Conservation (phyloP, 1,284 basidiomycete genomes). For the Coniophora puteana region DNA sequence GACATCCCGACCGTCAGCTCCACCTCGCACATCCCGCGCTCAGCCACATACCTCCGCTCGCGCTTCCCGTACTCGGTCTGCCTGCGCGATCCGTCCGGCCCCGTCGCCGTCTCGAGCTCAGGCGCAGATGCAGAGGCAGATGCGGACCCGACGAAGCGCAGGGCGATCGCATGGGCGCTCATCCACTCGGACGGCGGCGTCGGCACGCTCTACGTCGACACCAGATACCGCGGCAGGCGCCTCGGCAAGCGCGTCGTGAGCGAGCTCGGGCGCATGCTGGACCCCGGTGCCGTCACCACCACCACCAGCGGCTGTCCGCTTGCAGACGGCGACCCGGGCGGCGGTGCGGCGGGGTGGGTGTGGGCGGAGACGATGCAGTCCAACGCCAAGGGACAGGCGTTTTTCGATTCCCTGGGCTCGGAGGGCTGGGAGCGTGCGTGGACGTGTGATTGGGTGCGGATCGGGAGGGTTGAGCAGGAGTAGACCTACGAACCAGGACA, state of each 20-base stretch:
- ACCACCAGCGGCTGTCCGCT: no score
- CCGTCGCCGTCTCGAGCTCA: no score
- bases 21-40: slow-evolving; percentile 10
- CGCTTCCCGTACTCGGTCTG: slow-evolving; percentile 18
- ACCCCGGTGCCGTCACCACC: slow-evolving; percentile 3
- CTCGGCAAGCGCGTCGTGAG: slow-evolving; percentile 13
- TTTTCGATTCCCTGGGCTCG: slow-evolving; percentile 15
- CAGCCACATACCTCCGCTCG: slow-evolving; percentile 16
- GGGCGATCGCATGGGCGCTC: slow-evolving; percentile 14
- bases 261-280: slow-evolving; percentile 11
- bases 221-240: slow-evolving; percentile 10
- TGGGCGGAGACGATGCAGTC: slow-evolving; percentile 15
- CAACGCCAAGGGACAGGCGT: slow-evolving; percentile 10
- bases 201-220: slow-evolving; percentile 15
- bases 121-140: no score
- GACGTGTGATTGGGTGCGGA: slow-evolving; percentile 13
- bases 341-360: slow-evolving; percentile 21
- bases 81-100: no score
- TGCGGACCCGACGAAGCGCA: not conserved
- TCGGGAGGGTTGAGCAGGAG: no score
- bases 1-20: slow-evolving; percentile 14
- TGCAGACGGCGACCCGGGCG: slow-evolving; percentile 11
- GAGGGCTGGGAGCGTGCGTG: slow-evolving; percentile 10
- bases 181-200: slow-evolving; percentile 20
- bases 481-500: no score